phyloP scores from a whole-genome alignment of 73 alveolate genomes.

The Paramecium sexaurelia region DNA sequence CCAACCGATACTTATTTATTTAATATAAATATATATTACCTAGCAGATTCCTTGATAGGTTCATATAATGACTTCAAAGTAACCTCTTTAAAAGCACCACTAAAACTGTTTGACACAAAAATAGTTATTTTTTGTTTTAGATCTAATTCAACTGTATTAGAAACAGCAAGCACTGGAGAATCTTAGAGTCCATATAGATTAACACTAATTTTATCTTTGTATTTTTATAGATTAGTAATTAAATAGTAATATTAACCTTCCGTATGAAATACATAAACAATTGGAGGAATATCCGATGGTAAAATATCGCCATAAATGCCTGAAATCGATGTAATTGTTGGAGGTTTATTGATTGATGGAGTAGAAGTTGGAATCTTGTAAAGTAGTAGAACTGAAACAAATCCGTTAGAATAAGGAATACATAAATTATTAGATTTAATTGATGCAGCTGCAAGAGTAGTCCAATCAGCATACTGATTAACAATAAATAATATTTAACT shows the following conservation, averaged over 20 bases:
- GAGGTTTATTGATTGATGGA: neutral
- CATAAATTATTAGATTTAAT: neutral
- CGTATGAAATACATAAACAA: neutral
- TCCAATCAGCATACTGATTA: conserved; percentile 33
- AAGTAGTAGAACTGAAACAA: neutral
- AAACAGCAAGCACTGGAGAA: neutral
- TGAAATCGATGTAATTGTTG: neutral
- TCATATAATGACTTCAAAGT: neutral
- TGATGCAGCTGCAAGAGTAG: neutral
- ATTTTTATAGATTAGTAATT: neutral
- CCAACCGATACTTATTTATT: neutral
- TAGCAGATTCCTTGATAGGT: neutral
- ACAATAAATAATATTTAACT: neutral
- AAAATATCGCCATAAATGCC: neutral
- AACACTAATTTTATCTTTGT: neutral
- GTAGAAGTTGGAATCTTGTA: neutral
- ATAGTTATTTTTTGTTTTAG: neutral
- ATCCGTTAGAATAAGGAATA: neutral
- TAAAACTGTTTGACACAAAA: neutral
- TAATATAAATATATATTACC: neutral
- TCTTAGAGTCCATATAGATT: neutral
- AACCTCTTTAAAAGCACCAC: neutral
- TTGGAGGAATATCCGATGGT: neutral
- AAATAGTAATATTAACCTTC: neutral
- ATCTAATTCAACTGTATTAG: neutral